phyloP scores from a whole-genome alignment of 2,329 filamentous ascomycete genomes.

The Fusarium goolgardi region DNA sequence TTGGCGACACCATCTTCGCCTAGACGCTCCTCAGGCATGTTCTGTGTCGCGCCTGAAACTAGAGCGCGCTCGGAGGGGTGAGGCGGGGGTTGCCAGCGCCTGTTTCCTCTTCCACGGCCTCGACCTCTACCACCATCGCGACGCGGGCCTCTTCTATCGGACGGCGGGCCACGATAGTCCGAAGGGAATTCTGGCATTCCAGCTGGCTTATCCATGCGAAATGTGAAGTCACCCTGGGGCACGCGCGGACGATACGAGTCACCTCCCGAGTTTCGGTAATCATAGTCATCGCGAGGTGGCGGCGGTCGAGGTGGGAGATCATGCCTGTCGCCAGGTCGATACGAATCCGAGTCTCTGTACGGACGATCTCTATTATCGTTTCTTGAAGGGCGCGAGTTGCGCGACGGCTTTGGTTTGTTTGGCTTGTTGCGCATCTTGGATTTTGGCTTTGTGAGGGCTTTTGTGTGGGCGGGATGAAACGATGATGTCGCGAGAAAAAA shows the following conservation, averaged over 20 bases:
- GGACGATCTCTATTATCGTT: conserved; percentile 35
- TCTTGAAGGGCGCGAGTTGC: conserved; percentile 29
- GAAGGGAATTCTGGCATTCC: conserved; percentile 56
- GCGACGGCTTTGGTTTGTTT: conserved; percentile 35
- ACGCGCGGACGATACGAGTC: conserved; percentile 50
- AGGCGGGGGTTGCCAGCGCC: conserved; percentile 55
- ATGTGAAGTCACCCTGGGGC: conserved; percentile 66
- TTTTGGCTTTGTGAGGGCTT: not conserved
- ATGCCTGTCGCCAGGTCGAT: conserved; percentile 46
- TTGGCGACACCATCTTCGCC: conserved; percentile 61
- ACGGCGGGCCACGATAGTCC: conserved; percentile 31
- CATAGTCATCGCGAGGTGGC: conserved; percentile 41
- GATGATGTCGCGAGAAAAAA: conserved; percentile 41
- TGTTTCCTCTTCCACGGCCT: conserved; percentile 44
- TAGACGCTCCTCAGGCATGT: conserved; percentile 59
- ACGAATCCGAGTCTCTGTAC: conserved; percentile 47
- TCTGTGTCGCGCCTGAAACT: conserved; percentile 57
- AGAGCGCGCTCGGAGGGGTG: conserved; percentile 62
- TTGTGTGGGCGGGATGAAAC: conserved; percentile 13
- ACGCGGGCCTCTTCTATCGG: conserved; percentile 39
- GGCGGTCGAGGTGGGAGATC: conserved; percentile 36
- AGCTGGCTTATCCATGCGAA: conserved; percentile 63
- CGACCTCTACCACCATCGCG: conserved; percentile 45
- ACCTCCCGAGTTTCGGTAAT: conserved; percentile 28
- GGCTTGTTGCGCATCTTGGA: not conserved